phyloP scores from a whole-genome alignment of 2,329 filamentous ascomycete species.

The Colletotrichum eleusines region DNA sequence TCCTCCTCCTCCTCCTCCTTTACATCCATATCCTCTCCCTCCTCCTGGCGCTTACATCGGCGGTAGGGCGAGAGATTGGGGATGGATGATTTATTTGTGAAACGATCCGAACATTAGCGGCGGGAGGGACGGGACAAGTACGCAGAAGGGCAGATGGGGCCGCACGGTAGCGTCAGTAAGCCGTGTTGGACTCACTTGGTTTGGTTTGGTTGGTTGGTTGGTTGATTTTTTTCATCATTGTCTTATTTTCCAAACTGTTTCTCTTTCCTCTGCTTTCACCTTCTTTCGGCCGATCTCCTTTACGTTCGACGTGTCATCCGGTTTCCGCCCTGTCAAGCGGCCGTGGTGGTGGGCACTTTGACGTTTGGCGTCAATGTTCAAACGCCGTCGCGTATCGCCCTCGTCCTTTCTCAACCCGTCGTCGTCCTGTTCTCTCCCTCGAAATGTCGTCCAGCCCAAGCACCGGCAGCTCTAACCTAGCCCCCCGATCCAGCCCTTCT shows the following conservation, averaged over 20 bases:
- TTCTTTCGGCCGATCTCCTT: neutral
- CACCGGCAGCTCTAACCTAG: no score
- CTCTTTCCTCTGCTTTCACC: neutral
- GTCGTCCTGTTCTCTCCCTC: neutral
- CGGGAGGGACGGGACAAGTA: slow-evolving; percentile 21
- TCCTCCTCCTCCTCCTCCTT: no score
- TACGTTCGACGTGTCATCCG: neutral
- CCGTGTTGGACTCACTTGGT: slow-evolving; percentile 8
- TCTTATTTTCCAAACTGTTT: neutral
- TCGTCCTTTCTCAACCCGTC: neutral
- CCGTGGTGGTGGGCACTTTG: neutral
- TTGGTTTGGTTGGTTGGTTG: no score
- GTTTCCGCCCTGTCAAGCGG: neutral
- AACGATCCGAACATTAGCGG: slow-evolving; percentile 33
- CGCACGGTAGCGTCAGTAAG: neutral
- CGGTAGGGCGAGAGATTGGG: neutral
- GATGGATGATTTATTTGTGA: neutral
- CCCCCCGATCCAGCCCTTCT: no score
- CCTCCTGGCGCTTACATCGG: slow-evolving; percentile 20
- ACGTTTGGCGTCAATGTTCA: neutral
- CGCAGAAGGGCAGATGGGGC: neutral
- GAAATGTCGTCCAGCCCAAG: no score
- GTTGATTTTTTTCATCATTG: no score
- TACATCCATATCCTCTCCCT: no score
- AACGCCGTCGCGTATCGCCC: neutral